Base-by-base conservation (phyloP, 805 yeast genomes). In the Pichia cabralensis region DNA sequence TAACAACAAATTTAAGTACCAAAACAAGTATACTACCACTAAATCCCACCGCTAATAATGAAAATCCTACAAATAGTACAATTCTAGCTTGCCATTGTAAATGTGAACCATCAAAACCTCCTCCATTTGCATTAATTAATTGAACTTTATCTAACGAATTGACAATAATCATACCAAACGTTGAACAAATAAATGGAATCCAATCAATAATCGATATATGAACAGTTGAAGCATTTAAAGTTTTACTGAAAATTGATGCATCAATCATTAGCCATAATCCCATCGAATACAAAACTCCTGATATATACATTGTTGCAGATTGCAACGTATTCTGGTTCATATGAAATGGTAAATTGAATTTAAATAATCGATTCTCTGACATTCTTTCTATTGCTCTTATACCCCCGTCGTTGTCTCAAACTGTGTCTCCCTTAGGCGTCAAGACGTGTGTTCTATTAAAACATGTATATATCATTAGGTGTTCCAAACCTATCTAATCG, bases 201-300 rank as follows among this genome's bases (percentile, higher is more conserved):
- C 98, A 89, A 60, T 89, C 98, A 26, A 84, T 79, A 52, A 89
- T 83, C 5, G 89, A 76, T 20, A 92, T 84, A 54, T 89, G 96
- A 6, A 86, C 84, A 28, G 66, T 65, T 1, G 95, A 80, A 1
- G 86, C 95, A 62, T 89, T 89, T 31, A 78, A 79, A 13, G 85
- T 80, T 44, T 75, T 78, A 28, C 94, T 80, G 58, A 74, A 89
- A 23, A 92, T 69, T 2, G 94, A 86, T 1, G 95, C 84, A 58
- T 89, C 97, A 14, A 92, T 58, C 58, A 89, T 74, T 15, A 79
- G 62, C 94, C 96, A 89, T 53, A 89, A 78, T 7, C 95, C 97
- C 35, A 80, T 56, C 26, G 96, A 81, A 46, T 81, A 89, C 20
- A 81, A 56, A 0, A 76, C 78, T 9, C 92, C 92, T 0, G 86